Percentiles rank a stretch among this genome's conserved stretches.
Conservation (phyloP, 495 filamentous ascomycete species). For the Daldinia concentrica region DNA sequence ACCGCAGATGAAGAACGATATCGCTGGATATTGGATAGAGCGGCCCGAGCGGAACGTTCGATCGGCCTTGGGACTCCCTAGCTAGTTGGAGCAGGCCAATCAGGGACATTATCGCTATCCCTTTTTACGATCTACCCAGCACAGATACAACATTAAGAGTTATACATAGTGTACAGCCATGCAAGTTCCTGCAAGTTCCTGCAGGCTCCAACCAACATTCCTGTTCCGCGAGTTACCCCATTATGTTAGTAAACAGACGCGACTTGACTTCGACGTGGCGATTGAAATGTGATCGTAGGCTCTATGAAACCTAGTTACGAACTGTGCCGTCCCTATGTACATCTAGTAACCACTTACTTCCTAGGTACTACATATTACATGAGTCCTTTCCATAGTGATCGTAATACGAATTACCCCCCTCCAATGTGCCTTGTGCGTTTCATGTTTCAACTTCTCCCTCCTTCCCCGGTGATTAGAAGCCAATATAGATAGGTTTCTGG, state of each 20-base stretch:
- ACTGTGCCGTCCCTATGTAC: background rate
- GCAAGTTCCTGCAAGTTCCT: background rate
- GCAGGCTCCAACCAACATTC: background rate
- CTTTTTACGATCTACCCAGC: background rate
- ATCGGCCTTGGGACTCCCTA: background rate
- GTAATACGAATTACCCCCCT: background rate
- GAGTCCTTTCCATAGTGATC: background rate
- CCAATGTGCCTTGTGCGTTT: background rate
- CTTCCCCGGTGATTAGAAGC: background rate
- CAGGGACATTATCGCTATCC: background rate
- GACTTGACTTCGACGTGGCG: background rate
- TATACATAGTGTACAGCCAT: background rate
- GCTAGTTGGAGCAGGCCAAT: background rate
- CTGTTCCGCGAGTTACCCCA: too few species aligned
- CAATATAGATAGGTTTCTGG: background rate
- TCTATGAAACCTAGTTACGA: background rate
- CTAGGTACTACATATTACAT: background rate
- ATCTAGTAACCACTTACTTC: background rate
- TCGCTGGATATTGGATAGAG: background rate
- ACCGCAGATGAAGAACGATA: background rate
- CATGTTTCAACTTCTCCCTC: background rate
- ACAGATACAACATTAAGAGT: background rate
- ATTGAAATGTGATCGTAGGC: background rate
- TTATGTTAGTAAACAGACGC: background rate
- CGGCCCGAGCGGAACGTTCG: conserved; percentile 1